Percentiles rank a stretch among this genome's conserved stretches.
Evolutionary conservation across 2,329 filamentous ascomycete genomes (phyloP).

Genomic region (Lithohypha guttulata): DNA sequence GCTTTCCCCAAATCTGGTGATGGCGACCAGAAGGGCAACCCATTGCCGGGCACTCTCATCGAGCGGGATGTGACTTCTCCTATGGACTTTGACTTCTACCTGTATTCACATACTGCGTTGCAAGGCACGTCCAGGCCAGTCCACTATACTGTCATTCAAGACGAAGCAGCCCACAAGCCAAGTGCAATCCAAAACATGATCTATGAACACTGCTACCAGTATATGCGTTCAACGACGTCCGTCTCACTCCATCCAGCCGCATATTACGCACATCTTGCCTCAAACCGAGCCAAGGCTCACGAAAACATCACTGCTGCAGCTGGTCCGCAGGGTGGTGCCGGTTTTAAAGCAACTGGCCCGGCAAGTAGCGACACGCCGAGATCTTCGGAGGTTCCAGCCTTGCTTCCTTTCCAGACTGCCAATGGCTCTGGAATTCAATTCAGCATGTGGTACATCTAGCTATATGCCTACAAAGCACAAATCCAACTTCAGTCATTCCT

Average conservation of each 20-base stretch:
- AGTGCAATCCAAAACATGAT: constrained; percentile 75
- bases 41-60: constrained; percentile 75
- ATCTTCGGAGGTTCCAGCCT: constrained; percentile 24
- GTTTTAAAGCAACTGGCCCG: constrained; percentile 26
- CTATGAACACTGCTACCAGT: constrained; percentile 92
- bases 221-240: constrained; percentile 80
- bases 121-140: constrained; percentile 90
- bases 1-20: constrained; percentile 64
- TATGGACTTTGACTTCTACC: constrained; percentile 78
- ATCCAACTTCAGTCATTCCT: constrained; percentile 5
- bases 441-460: constrained; percentile 33
- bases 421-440: constrained; percentile 16
- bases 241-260: constrained; percentile 80
- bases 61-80: constrained; percentile 86
- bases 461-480: not conserved
- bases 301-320: constrained; percentile 40
- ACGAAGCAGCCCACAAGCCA: constrained; percentile 60
- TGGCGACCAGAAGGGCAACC: constrained; percentile 66
- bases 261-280: constrained; percentile 90
- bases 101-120: constrained; percentile 64
- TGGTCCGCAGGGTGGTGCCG: constrained; percentile 32
- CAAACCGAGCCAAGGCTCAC: constrained; percentile 67
- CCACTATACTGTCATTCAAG: constrained; percentile 79
- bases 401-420: constrained; percentile 27
- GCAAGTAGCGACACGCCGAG: constrained; percentile 22